Conservation (phyloP, 2,329 filamentous ascomycete genomes). For the Alternaria infectoria region DNA sequence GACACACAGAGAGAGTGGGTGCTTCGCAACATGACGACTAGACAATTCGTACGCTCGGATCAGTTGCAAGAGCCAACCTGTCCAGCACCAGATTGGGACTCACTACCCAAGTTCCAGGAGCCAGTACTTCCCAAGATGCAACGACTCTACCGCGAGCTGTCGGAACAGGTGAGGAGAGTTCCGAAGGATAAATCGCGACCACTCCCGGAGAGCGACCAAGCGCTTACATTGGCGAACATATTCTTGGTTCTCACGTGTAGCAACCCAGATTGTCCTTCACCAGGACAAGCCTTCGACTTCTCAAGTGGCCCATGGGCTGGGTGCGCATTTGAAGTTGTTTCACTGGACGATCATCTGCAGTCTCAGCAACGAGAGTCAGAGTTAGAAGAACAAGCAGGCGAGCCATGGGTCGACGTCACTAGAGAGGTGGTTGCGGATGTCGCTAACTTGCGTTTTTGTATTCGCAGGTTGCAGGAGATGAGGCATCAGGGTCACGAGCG, state of each 20-base stretch:
- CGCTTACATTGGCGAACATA: slow-evolving; percentile 13
- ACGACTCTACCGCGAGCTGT: neutral
- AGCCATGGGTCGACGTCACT: slow-evolving; percentile 3
- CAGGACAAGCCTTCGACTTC: neutral
- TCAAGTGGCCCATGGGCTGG: slow-evolving; percentile 16
- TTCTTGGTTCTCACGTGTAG: slow-evolving; percentile 10
- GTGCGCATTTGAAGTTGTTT: slow-evolving; percentile 16
- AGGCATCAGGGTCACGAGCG: neutral
- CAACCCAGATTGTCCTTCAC: neutral
- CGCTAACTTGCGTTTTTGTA: too few relatives aligned
- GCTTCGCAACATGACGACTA: too few relatives aligned
- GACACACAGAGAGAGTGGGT: too few relatives aligned
- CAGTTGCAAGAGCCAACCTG: too few relatives aligned
- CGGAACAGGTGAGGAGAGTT: neutral
- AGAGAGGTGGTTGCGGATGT: too few relatives aligned
- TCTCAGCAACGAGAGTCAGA: neutral
- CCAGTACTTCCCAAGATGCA: neutral
- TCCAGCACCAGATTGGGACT: too few relatives aligned
- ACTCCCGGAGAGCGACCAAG: neutral
- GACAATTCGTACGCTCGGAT: too few relatives aligned
- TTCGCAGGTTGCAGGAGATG: neutral
- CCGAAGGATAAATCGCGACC: neutral
- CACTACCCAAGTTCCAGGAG: neutral
- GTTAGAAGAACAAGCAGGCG: neutral
- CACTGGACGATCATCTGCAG: slow-evolving; percentile 4